Percentiles rank a stretch among this genome's conserved stretches.
Evolutionary conservation across 306 rosid species (phyloP).

Genomic region (Medicago lupulina): DNA sequence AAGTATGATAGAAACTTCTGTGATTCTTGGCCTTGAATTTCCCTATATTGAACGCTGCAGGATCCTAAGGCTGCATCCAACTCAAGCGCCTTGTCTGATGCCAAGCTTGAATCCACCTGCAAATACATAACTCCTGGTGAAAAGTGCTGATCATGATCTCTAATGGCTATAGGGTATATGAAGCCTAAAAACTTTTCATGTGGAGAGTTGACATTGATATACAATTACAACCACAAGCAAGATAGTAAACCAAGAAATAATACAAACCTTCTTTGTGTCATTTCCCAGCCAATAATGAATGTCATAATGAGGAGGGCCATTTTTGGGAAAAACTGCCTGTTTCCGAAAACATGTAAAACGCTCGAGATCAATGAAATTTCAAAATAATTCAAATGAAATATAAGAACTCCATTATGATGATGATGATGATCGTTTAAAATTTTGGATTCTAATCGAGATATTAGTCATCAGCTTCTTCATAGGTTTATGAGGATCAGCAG

Average conservation of each 20-base stretch:
- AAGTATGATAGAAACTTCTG: constrained; percentile 83
- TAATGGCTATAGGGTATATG: constrained; percentile 6
- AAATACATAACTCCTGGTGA: constrained; percentile 36
- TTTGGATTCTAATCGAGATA: neutral
- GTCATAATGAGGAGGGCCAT: constrained; percentile 74
- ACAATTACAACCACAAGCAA: constrained; percentile 4
- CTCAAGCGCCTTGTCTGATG: constrained; percentile 93
- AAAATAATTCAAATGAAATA: constrained; percentile 6
- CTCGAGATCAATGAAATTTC: constrained; percentile 33
- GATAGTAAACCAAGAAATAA: constrained; percentile 25
- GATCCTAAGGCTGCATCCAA: constrained; percentile 93
- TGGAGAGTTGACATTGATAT: constrained; percentile 16
- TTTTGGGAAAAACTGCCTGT: constrained; percentile 75
- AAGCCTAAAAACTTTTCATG: too few relatives aligned
- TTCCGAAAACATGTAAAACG: constrained; percentile 48
- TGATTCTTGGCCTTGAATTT: constrained; percentile 89
- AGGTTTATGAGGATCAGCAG: constrained; percentile 27
- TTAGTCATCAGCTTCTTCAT: neutral
- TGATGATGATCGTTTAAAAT: neutral
- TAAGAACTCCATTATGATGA: constrained; percentile 23
- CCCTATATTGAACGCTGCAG: constrained; percentile 91
- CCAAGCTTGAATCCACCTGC: constrained; percentile 81
- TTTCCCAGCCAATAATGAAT: constrained; percentile 91
- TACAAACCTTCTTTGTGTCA: constrained; percentile 64
- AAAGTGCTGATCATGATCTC: constrained; percentile 32